These are phyloP conservation scores for Furcasterigmium sp. DNA, from an alignment of 2,329 filamentous ascomycete species.

Conservation along the genomic window DNA sequence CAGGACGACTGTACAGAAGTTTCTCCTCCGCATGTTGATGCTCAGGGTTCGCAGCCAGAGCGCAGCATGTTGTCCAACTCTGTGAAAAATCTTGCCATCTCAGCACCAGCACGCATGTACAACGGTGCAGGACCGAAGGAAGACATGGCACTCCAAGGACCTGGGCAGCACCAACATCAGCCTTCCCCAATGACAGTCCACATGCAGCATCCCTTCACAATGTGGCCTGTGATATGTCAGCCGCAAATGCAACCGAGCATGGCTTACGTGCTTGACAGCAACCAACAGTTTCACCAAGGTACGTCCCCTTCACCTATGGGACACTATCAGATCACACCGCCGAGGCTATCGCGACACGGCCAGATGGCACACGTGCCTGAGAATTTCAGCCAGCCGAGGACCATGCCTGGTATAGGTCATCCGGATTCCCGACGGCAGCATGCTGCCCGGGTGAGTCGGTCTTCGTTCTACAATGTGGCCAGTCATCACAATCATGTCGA, in stretches of 20 bases:
- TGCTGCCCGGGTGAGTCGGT: conserved; percentile 38
- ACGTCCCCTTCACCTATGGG: background rate
- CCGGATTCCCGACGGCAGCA: conserved; percentile 42
- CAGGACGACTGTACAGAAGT: background rate
- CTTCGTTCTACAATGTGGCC: conserved; percentile 39
- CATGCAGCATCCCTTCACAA: conserved; percentile 17
- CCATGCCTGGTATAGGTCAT: conserved; percentile 25
- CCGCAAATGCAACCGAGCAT: conserved; percentile 19
- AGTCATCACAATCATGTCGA: conserved; percentile 60
- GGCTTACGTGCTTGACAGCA: conserved; percentile 21
- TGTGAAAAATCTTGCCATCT: conserved; percentile 6
- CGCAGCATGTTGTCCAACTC: conserved; percentile 2
- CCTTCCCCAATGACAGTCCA: conserved; percentile 10
- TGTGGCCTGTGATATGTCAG: conserved; percentile 28
- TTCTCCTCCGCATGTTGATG: background rate
- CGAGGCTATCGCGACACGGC: conserved; percentile 14
- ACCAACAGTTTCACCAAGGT: background rate
- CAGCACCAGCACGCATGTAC: conserved; percentile 1
- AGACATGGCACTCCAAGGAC: background rate
- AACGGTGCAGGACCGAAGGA: background rate
- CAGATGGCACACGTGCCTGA: conserved; percentile 16
- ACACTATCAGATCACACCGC: conserved; percentile 11
- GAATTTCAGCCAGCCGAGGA: conserved; percentile 34
- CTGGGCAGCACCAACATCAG: too few species aligned
- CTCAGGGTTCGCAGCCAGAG: background rate